phyloP scores from a whole-genome alignment of 371 early-diverging fungal genomes.

The Mortierella sp. region DNA sequence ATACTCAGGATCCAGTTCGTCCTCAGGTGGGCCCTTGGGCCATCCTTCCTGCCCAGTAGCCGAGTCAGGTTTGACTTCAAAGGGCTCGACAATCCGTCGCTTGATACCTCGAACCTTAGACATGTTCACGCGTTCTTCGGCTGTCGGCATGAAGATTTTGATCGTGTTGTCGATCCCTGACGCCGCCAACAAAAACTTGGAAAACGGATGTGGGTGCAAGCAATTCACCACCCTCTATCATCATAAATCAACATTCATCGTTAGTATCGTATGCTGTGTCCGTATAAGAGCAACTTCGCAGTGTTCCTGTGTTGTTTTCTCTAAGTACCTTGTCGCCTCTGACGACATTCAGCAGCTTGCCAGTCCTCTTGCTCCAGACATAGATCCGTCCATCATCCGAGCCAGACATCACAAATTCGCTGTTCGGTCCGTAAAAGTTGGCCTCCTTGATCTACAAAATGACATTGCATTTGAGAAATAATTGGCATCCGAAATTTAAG shows the following conservation, averaged over 20 bases:
- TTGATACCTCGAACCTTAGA: conserved; percentile 35
- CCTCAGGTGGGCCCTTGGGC: not conserved
- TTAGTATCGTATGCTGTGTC: not conserved
- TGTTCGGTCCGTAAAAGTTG: conserved; percentile 78
- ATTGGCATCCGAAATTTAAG: not conserved
- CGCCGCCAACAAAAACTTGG: conserved; percentile 39
- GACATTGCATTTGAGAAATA: not conserved
- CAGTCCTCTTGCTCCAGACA: conserved; percentile 81
- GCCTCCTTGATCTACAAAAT: conserved; percentile 77
- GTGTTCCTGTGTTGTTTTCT: conserved; percentile 3
- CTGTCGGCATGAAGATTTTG: conserved; percentile 77
- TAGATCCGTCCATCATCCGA: conserved; percentile 85
- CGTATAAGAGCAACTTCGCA: not conserved
- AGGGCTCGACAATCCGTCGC: not conserved
- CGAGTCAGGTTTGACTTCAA: conserved; percentile 19
- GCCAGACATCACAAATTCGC: conserved; percentile 82
- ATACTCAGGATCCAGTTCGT: conserved; percentile 28
- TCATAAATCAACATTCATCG: not conserved
- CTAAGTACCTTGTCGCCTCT: conserved; percentile 69
- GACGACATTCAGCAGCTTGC: conserved; percentile 73
- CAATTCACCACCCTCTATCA: conserved; percentile 28
- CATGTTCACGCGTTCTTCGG: conserved; percentile 50
- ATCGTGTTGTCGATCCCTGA: conserved; percentile 83
- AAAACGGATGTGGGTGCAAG: conserved; percentile 39
- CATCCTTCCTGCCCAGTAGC: not conserved